Conservation (phyloP, 2,329 filamentous ascomycete species). For the Aureobasidium sp. region DNA sequence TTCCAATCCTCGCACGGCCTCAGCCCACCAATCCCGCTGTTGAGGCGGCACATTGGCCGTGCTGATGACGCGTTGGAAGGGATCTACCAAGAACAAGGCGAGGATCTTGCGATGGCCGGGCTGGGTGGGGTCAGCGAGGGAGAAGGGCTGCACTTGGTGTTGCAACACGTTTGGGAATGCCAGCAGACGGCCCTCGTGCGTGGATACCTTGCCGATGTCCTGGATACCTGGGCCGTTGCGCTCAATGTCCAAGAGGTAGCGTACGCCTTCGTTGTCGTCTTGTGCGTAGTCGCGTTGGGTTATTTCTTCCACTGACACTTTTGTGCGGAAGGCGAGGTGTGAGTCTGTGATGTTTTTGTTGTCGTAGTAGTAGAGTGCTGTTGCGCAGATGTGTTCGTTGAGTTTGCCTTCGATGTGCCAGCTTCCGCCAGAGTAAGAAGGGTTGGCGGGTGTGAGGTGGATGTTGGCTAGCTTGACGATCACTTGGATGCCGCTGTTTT, state of each 20-base stretch:
- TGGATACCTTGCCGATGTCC: slow-evolving; percentile 38
- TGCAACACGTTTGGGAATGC: slow-evolving; percentile 47
- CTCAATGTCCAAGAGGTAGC: slow-evolving; percentile 29
- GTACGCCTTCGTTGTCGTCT: background rate
- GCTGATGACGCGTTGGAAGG: slow-evolving; percentile 40
- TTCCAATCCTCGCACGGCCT: background rate
- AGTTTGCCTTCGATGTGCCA: slow-evolving; percentile 44
- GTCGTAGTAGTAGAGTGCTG: slow-evolving; percentile 54
- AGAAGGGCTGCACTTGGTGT: slow-evolving; percentile 42
- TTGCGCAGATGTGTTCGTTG: slow-evolving; percentile 58
- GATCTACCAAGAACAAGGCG: slow-evolving; percentile 50
- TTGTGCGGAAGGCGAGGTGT: slow-evolving; percentile 41
- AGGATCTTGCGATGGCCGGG: slow-evolving; percentile 49
- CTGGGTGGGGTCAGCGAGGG: slow-evolving; percentile 39
- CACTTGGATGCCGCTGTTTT: slow-evolving; percentile 45
- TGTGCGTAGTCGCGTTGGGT: slow-evolving; percentile 20
- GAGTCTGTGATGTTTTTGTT: slow-evolving; percentile 49
- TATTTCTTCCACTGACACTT: slow-evolving; percentile 9
- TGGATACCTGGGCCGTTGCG: slow-evolving; percentile 24
- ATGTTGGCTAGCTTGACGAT: slow-evolving; percentile 56
- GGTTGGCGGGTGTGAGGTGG: slow-evolving; percentile 49
- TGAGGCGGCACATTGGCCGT: slow-evolving; percentile 44
- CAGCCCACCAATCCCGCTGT: slow-evolving; percentile 35
- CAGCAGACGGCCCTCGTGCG: slow-evolving; percentile 40
- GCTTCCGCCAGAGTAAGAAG: slow-evolving; percentile 43